A percentile compares a stretch with the other conserved stretches of the same genome.
Conservation (phyloP, 768 basidiomycete genomes). For the Postia placenta region DNA sequence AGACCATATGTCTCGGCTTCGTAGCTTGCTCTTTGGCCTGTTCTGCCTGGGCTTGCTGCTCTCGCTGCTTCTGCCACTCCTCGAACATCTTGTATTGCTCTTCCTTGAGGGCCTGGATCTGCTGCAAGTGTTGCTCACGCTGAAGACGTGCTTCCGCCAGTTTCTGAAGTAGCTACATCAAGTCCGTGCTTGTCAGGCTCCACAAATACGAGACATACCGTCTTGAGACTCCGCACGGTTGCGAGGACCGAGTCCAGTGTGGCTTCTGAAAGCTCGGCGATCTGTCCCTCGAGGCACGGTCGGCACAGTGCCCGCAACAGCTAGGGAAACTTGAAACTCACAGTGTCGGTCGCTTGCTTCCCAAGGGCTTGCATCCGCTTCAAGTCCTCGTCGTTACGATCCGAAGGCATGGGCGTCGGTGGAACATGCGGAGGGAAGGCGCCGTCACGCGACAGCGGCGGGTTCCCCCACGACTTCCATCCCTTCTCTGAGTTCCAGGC, state of each 20-base stretch:
- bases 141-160: slow-evolving; percentile 21
- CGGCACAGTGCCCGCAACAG: not conserved
- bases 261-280: slow-evolving; percentile 59
- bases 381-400: slow-evolving; percentile 7
- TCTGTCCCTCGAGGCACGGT: slow-evolving; percentile 35
- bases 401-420: not conserved
- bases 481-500: not conserved
- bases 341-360: slow-evolving; percentile 23
- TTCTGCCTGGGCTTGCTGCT: slow-evolving; percentile 6
- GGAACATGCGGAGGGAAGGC: not conserved
- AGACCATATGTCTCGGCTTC: too few relatives aligned
- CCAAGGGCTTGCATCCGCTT: slow-evolving; percentile 30
- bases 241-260: slow-evolving; percentile 56
- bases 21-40: too few relatives aligned
- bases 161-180: slow-evolving; percentile 22
- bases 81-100: slow-evolving; percentile 49
- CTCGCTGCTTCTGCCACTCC: slow-evolving; percentile 21
- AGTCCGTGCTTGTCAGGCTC: not conserved
- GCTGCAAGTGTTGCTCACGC: slow-evolving; percentile 29
- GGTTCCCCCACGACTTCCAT: not conserved
- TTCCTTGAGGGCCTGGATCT: slow-evolving; percentile 31
- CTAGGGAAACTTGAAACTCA: slow-evolving; percentile 8
- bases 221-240: slow-evolving; percentile 54
- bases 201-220: slow-evolving; percentile 32
- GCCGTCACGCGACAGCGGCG: not conserved